These are phyloP conservation scores for Corinectria fuckeliana DNA, from an alignment of 2,329 filamentous ascomycete genomes.

Conservation along the genomic window DNA sequence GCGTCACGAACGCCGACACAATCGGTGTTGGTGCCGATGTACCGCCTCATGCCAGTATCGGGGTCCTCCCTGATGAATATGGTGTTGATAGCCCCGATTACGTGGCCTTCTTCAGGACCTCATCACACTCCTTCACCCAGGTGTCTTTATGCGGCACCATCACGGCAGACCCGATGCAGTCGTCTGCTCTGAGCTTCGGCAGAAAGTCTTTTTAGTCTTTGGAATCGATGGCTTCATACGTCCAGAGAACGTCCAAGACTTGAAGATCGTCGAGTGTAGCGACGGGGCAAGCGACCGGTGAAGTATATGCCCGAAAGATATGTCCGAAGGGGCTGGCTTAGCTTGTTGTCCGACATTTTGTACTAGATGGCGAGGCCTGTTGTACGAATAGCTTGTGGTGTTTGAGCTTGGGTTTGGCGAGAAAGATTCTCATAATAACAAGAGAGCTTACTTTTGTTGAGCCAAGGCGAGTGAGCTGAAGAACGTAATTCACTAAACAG, in stretches of 20 bases:
- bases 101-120: conserved; percentile 11
- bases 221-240: conserved; percentile 7
- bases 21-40: conserved; percentile 18
- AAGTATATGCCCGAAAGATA: conserved; percentile 14
- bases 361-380: not conserved
- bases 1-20: conserved; percentile 14
- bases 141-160: conserved; percentile 19
- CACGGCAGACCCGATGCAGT: conserved; percentile 13
- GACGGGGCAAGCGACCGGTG: conserved; percentile 6
- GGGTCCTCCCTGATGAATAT: conserved; percentile 2
- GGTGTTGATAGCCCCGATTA: conserved; percentile 17
- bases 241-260: conserved; percentile 14
- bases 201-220: conserved; percentile 13
- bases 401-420: not conserved
- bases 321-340: not conserved
- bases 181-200: conserved; percentile 6
- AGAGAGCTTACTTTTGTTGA: too few relatives aligned
- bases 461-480: too few relatives aligned
- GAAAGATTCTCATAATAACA: too few relatives aligned
- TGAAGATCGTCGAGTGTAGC: conserved; percentile 15
- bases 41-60: not conserved
- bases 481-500: too few relatives aligned
- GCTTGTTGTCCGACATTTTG: conserved; percentile 6
- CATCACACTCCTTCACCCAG: conserved; percentile 13
- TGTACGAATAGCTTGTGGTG: not conserved